These are phyloP conservation scores for Solanum clarkiae DNA, from an alignment of 257 asterid genomes.

Conservation along the genomic window DNA sequence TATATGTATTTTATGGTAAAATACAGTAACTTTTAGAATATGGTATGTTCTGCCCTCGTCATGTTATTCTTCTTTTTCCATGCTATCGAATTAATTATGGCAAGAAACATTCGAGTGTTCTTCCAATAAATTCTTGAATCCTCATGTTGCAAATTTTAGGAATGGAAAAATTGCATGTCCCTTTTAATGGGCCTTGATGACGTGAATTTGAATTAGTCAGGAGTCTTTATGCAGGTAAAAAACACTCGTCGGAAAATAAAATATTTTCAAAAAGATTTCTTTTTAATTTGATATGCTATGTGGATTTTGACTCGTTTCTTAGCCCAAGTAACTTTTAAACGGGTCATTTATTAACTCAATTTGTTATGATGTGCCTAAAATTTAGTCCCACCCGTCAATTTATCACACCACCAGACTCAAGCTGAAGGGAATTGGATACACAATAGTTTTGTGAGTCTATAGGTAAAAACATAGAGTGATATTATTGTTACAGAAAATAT, in stretches of 20 bases:
- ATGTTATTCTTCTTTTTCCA: neutral
- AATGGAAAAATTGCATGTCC: neutral
- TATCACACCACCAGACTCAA: neutral
- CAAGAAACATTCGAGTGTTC: neutral
- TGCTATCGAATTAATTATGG: neutral
- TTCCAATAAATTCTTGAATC: neutral
- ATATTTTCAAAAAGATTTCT: too few relatives aligned
- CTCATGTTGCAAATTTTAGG: neutral
- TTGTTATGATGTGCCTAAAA: neutral
- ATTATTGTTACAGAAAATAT: neutral
- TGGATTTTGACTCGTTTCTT: neutral
- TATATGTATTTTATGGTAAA: neutral
- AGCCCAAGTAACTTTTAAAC: neutral
- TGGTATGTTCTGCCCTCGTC: neutral
- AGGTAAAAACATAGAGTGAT: neutral
- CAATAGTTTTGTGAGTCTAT: neutral
- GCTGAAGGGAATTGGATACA: neutral
- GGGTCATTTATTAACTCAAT: neutral
- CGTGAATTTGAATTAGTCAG: accelerated
- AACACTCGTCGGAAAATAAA: neutral
- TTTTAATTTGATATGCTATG: too few relatives aligned
- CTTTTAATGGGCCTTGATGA: neutral
- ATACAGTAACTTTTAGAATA: neutral
- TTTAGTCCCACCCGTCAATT: neutral
- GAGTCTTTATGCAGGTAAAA: neutral